A percentile compares a stretch with the other conserved stretches of the same genome.
Conservation (phyloP, 2,329 filamentous ascomycete genomes). For the Beauveria pseudobassiana region DNA sequence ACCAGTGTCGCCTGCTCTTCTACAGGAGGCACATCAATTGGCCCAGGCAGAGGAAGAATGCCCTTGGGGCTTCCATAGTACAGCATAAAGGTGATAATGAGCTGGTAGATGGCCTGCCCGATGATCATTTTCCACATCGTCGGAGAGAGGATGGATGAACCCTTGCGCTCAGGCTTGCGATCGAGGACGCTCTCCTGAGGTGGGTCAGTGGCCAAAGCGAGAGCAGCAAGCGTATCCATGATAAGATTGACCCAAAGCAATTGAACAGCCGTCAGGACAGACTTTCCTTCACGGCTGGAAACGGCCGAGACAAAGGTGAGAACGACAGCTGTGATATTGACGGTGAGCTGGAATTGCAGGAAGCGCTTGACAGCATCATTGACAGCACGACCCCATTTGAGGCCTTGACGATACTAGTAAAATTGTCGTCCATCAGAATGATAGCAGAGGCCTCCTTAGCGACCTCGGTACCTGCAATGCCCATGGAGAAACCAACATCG, state of each 20-base stretch:
- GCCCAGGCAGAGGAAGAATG: conserved; percentile 34
- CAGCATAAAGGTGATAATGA: conserved; percentile 70
- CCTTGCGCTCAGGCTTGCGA: conserved; percentile 58
- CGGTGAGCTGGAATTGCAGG: conserved; percentile 70
- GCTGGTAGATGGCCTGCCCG: conserved; percentile 83
- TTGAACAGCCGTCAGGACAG: conserved; percentile 82
- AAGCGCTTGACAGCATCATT: conserved; percentile 74
- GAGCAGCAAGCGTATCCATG: conserved; percentile 90
- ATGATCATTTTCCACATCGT: conserved; percentile 99
- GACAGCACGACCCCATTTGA: conserved; percentile 73
- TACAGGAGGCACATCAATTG: conserved; percentile 31
- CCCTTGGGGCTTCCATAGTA: conserved; percentile 60
- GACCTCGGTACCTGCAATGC: conserved; percentile 74
- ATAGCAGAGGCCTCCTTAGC: conserved; percentile 81
- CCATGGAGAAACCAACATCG: conserved; percentile 82
- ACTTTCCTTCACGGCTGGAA: conserved; percentile 57
- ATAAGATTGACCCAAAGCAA: conserved; percentile 95
- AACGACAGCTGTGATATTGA: conserved; percentile 85
- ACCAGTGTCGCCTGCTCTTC: conserved; percentile 69
- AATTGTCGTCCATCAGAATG: conserved; percentile 84
- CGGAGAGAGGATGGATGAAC: conserved; percentile 62
- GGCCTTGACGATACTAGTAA: conserved; percentile 79
- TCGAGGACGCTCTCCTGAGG: conserved; percentile 74
- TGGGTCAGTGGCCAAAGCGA: conserved; percentile 86
- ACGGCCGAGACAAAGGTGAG: conserved; percentile 86